These are phyloP conservation scores for Austroboletus novae-zelandiae DNA, from an alignment of 1,284 basidiomycete genomes.

Conservation along the genomic window DNA sequence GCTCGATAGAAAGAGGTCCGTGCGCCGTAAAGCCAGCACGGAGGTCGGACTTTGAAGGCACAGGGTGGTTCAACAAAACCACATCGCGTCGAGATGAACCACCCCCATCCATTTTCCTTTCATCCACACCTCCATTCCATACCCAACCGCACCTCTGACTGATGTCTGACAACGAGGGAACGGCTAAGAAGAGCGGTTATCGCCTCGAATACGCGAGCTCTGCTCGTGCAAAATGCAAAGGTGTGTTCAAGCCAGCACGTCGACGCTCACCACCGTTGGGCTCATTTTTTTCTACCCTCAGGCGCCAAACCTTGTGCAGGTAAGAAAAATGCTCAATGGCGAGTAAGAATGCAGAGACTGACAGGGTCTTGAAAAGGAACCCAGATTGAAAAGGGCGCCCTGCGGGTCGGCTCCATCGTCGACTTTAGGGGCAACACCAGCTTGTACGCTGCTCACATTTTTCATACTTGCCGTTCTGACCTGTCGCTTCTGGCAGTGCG, in stretches of 20 bases:
- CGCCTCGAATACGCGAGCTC: conserved; percentile 73
- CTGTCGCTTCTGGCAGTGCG: conserved; percentile 38
- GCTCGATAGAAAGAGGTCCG: conserved; percentile 33
- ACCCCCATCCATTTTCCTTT: conserved; percentile 30
- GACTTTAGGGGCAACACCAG: conserved; percentile 70
- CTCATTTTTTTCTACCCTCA: conserved; percentile 19
- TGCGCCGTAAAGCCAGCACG: conserved; percentile 30
- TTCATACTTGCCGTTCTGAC: conserved; percentile 2
- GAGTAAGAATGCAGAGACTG: conserved; percentile 14
- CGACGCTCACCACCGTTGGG: conserved; percentile 7
- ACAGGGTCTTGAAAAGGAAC: conserved; percentile 48
- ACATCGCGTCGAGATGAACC: conserved; percentile 40
- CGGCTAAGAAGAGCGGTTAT: conserved; percentile 57
- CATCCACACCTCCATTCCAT: conserved; percentile 19
- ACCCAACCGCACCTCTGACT: conserved; percentile 17
- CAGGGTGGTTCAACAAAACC: conserved; percentile 39
- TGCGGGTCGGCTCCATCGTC: conserved; percentile 76
- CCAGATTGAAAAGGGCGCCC: conserved; percentile 65
- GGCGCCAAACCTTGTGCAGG: conserved; percentile 80
- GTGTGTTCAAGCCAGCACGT: conserved; percentile 39
- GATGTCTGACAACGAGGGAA: conserved; percentile 59
- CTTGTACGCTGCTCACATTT: conserved; percentile 52
- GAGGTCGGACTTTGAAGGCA: conserved; percentile 37
- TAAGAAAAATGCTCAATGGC: conserved; percentile 23
- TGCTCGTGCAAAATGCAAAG: conserved; percentile 79